phyloP scores from a whole-genome alignment of 2,329 filamentous ascomycete species.

The Bipolaris zeicola region DNA sequence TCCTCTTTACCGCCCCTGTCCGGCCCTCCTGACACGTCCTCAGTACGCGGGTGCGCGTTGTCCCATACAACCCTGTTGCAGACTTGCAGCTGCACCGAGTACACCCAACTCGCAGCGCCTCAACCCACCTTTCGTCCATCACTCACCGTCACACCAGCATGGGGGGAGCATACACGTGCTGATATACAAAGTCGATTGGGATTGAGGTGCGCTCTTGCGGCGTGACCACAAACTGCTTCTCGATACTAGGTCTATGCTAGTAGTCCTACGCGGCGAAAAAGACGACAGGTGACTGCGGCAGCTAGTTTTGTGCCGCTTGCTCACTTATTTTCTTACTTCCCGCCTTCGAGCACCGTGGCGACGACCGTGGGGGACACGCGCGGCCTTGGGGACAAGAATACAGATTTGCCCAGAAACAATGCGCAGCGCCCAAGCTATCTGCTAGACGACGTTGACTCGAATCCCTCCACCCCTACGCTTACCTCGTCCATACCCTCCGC shows the following conservation, averaged over 20 bases:
- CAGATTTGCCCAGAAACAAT: conserved; percentile 36
- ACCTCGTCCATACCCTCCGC: conserved; percentile 74
- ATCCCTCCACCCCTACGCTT: conserved; percentile 63
- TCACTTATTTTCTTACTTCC: conserved; percentile 26
- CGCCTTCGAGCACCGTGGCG: conserved; percentile 22
- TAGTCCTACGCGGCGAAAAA: conserved; percentile 51
- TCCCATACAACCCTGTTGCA: conserved; percentile 27
- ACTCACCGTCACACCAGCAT: conserved; percentile 32
- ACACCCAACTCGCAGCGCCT: conserved; percentile 17
- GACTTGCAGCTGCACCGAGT: conserved; percentile 29
- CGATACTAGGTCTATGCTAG: conserved; percentile 67
- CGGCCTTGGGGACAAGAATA: conserved; percentile 23
- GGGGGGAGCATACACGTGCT: conserved; percentile 32
- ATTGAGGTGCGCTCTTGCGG: conserved; percentile 78
- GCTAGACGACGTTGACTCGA: conserved; percentile 72
- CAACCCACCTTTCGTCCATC: conserved; percentile 12
- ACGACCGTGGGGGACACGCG: conserved; percentile 20
- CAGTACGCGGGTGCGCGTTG: conserved; percentile 40
- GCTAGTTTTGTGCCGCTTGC: conserved; percentile 33
- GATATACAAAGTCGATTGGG: conserved; percentile 47
- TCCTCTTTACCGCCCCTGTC: conserved; percentile 5
- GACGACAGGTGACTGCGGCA: conserved; percentile 28
- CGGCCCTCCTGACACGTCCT: conserved; percentile 25
- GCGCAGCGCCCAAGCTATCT: conserved; percentile 61
- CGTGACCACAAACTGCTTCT: conserved; percentile 81